A percentile compares a stretch with the other conserved stretches of the same genome.
phyloP scores from a whole-genome alignment of 371 early-diverging fungal species.

The Mucor ambiguus region DNA sequence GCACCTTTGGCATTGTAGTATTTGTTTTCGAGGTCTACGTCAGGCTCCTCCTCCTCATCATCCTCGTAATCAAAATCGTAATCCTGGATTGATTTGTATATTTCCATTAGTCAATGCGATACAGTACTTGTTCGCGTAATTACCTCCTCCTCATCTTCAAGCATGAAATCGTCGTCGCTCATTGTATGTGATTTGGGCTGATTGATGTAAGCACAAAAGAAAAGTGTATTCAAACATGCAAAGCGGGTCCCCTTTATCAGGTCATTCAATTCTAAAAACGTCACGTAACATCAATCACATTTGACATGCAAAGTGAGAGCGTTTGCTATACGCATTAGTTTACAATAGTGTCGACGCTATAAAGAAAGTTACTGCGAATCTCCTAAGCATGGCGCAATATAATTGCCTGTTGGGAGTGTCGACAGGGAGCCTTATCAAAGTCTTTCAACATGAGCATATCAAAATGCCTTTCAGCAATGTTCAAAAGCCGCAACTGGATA shows the following conservation, averaged over 20 bases:
- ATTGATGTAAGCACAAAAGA: neutral
- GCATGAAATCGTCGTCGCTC: constrained; percentile 74
- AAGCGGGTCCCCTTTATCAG: neutral
- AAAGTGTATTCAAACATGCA: neutral
- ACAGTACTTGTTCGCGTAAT: neutral
- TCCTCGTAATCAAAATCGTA: constrained; percentile 93
- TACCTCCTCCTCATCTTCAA: constrained; percentile 71
- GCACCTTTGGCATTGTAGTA: constrained; percentile 95
- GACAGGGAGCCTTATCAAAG: no score
- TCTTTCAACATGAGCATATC: no score
- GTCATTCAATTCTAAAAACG: neutral
- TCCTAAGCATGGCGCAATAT: no score
- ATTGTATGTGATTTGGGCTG: constrained; percentile 20
- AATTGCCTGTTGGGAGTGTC: no score
- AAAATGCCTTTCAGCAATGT: no score
- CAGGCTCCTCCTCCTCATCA: constrained; percentile 84
- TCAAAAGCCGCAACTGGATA: no score
- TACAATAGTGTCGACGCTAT: no score
- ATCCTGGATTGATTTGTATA: constrained; percentile 41
- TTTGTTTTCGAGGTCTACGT: constrained; percentile 89
- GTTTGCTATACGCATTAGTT: no score
- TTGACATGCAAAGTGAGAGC: neutral
- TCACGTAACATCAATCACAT: neutral
- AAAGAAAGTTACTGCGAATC: no score
- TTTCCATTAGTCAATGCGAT: neutral